Percentiles rank a stretch among this genome's conserved stretches.
Conservation (phyloP, 768 basidiomycete species). For the Podaxis carcinomalis region DNA sequence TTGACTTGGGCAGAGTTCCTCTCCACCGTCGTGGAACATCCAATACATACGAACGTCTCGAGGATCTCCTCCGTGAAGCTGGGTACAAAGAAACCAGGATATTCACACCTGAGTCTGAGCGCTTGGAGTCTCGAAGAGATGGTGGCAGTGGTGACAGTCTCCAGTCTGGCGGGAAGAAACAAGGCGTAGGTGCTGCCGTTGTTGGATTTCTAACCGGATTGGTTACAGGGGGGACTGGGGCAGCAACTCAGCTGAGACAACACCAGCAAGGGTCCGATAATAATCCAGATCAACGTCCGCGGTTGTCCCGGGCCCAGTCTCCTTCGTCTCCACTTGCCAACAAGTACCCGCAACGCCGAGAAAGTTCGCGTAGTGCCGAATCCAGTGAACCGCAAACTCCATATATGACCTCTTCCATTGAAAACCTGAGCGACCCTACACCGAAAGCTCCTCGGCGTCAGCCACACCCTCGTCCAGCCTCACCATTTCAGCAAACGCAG, state of each 20-base stretch:
- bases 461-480: not conserved
- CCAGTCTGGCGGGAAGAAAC: slow-evolving; percentile 26
- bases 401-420: slow-evolving; percentile 28
- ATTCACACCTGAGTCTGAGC: slow-evolving; percentile 80
- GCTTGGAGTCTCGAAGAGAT: slow-evolving; percentile 28
- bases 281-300: not conserved
- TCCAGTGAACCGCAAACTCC: slow-evolving; percentile 23
- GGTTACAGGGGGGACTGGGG: slow-evolving; percentile 36
- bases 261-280: not conserved
- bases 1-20: slow-evolving; percentile 64
- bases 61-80: slow-evolving; percentile 81
- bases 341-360: slow-evolving; percentile 10
- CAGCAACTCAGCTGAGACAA: not conserved
- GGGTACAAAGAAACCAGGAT: slow-evolving; percentile 92
- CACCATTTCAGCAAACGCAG: not conserved
- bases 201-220: slow-evolving; percentile 65
- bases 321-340: slow-evolving; percentile 27
- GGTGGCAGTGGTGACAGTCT: slow-evolving; percentile 17
- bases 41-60: slow-evolving; percentile 76
- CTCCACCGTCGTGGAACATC: slow-evolving; percentile 78
- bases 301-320: slow-evolving; percentile 5
- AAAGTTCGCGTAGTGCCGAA: slow-evolving; percentile 8
- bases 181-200: slow-evolving; percentile 54
- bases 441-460: slow-evolving; percentile 13
- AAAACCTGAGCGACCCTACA: slow-evolving; percentile 27